phyloP scores from a whole-genome alignment of 108 stramenopile genomes.

The Cyclotella baltica region DNA sequence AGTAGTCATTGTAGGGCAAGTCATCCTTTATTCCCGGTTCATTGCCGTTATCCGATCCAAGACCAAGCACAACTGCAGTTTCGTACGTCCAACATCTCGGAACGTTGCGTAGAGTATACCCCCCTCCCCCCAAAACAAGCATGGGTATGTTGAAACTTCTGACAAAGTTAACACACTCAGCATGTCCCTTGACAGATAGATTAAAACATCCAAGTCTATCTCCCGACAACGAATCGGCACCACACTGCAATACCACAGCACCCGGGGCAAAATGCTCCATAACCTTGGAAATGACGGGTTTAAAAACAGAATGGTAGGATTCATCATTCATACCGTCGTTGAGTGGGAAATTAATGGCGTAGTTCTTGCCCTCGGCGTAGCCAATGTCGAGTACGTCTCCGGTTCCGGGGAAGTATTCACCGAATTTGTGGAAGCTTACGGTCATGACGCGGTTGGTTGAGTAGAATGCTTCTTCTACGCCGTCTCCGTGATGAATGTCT shows the following conservation, averaged over 20 bases:
- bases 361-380: conserved; percentile 94
- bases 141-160: conserved; percentile 94
- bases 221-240: conserved; percentile 97
- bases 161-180: conserved; percentile 93
- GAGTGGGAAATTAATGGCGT: conserved; percentile 98
- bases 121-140: conserved; percentile 97
- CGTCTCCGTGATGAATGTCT: conserved; percentile 99
- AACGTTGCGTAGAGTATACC: conserved; percentile 99
- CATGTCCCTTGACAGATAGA: conserved; percentile 95
- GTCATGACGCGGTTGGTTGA: conserved; percentile 99
- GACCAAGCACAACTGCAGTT: conserved; percentile 92
- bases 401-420: conserved; percentile 97
- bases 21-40: conserved; percentile 77
- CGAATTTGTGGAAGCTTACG: conserved; percentile 98
- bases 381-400: conserved; percentile 90
- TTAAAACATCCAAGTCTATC: conserved; percentile 99
- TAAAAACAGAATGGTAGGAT: conserved; percentile 85
- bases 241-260: conserved; percentile 98
- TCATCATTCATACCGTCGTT: conserved; percentile 96
- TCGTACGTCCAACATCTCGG: conserved; percentile 99
- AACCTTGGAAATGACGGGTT: conserved; percentile 95
- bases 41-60: no score
- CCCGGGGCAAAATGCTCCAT: conserved; percentile 96
- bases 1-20: conserved; percentile 98
- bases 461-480: conserved; percentile 98